Evolutionary conservation across 1,284 basidiomycete species (phyloP).

Genomic region (Malassezia caprae): DNA sequence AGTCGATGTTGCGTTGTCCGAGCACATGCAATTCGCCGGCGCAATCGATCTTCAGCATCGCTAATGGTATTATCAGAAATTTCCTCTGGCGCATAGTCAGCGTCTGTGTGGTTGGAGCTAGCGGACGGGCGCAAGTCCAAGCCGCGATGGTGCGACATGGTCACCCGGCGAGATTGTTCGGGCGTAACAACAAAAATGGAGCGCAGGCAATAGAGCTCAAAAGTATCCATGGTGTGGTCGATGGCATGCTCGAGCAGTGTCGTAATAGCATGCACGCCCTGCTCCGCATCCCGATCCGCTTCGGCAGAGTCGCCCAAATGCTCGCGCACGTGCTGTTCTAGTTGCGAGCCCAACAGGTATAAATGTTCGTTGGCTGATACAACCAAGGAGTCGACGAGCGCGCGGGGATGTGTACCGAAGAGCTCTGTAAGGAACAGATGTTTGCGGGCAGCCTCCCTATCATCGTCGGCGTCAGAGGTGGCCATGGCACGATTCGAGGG

Average conservation of each 20-base stretch:
- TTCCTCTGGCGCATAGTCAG: background rate
- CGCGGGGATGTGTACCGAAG: slow-evolving; percentile 43
- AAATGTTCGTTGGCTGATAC: slow-evolving; percentile 42
- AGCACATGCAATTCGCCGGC: slow-evolving; percentile 4
- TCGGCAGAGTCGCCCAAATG: slow-evolving; percentile 20
- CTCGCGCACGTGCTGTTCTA: slow-evolving; percentile 28
- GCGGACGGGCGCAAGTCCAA: slow-evolving; percentile 34
- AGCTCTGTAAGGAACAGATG: slow-evolving; percentile 41
- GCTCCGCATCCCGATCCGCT: slow-evolving; percentile 32
- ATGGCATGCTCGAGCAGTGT: slow-evolving; percentile 44
- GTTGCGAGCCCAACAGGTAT: slow-evolving; percentile 30
- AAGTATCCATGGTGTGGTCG: slow-evolving; percentile 43
- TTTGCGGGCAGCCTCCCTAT: slow-evolving; percentile 5
- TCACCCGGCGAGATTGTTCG: slow-evolving; percentile 34
- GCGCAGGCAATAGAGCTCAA: slow-evolving; percentile 42
- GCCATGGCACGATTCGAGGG: slow-evolving; percentile 1
- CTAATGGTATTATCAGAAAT: background rate
- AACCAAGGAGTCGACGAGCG: slow-evolving; percentile 40
- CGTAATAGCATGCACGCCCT: slow-evolving; percentile 34
- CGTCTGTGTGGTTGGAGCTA: background rate
- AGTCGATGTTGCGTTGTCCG: slow-evolving; percentile 14
- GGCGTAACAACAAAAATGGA: slow-evolving; percentile 39
- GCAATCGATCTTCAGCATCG: slow-evolving; percentile 14
- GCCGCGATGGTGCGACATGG: slow-evolving; percentile 41
- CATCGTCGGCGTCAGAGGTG: background rate